Percentiles rank a stretch among this genome's conserved stretches.
Evolutionary conservation across 2,329 filamentous ascomycete species (phyloP).

Genomic region (Stagonosporopsis cucurbitacearum): DNA sequence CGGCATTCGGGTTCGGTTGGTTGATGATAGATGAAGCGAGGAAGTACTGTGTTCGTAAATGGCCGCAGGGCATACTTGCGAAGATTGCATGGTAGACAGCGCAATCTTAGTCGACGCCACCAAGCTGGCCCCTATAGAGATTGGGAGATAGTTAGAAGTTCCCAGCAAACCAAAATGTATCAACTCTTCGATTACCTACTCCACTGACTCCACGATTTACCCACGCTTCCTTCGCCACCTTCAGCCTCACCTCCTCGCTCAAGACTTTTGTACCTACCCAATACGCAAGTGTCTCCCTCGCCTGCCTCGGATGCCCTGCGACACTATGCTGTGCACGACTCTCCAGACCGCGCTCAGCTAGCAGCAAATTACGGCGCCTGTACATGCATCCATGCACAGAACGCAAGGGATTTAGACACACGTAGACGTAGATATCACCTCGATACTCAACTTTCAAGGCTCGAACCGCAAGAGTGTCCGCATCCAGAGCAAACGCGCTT

Average conservation of each 20-base stretch:
- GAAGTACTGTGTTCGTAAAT: slow-evolving; percentile 67
- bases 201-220: background rate
- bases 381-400: slow-evolving; percentile 33
- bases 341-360: slow-evolving; percentile 27
- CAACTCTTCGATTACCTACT: background rate
- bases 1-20: slow-evolving; percentile 71
- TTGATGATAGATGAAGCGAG: slow-evolving; percentile 70
- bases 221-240: slow-evolving; percentile 8
- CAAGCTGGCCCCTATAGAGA: background rate
- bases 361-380: slow-evolving; percentile 29
- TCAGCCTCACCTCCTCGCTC: slow-evolving; percentile 11
- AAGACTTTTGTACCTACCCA: slow-evolving; percentile 23
- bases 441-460: slow-evolving; percentile 41
- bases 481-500: slow-evolving; percentile 45
- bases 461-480: slow-evolving; percentile 47
- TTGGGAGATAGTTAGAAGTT: background rate
- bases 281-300: slow-evolving; percentile 25
- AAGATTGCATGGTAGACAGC: slow-evolving; percentile 66
- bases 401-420: slow-evolving; percentile 46
- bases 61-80: slow-evolving; percentile 63
- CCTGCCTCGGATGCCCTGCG: slow-evolving; percentile 30
- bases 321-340: slow-evolving; percentile 29
- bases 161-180: background rate
- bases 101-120: background rate
- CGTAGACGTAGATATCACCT: slow-evolving; percentile 48